Percentiles rank a stretch among this genome's conserved stretches.
These are phyloP conservation scores for Phycomyces blakesleeanus DNA, from an alignment of 192 early-diverging fungal genomes.

Conservation along the genomic window DNA sequence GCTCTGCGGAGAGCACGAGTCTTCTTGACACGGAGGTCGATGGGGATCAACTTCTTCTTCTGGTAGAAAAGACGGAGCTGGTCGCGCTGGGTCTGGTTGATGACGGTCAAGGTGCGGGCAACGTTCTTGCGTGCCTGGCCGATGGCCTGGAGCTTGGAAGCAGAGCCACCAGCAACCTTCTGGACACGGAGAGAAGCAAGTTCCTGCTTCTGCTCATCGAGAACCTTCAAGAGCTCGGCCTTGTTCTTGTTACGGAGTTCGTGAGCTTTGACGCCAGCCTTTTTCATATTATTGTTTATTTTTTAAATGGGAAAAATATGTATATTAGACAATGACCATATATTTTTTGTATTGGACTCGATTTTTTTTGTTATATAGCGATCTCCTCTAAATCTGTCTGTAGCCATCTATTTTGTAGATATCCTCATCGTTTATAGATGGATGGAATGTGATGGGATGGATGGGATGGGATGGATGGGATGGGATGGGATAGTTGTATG, in stretches of 20 bases:
- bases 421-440: no score
- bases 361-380: no score
- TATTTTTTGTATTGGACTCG: no score
- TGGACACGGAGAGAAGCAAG: slow-evolving; percentile 91
- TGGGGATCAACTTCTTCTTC: slow-evolving; percentile 92
- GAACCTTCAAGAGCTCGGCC: slow-evolving; percentile 85
- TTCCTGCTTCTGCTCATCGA: slow-evolving; percentile 94
- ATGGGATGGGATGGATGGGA: no score
- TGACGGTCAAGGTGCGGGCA: slow-evolving; percentile 93
- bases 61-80: slow-evolving; percentile 89
- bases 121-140: slow-evolving; percentile 88
- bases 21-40: slow-evolving; percentile 97
- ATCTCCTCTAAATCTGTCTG: no score
- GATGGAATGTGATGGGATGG: no score
- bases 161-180: slow-evolving; percentile 78
- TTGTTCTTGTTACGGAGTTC: slow-evolving; percentile 94
- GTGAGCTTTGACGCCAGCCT: slow-evolving; percentile 88
- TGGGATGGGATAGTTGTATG: no score
- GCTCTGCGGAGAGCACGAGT: slow-evolving; percentile 97
- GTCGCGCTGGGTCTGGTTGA: slow-evolving; percentile 88
- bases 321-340: no score
- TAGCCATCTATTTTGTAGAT: no score
- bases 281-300: background rate
- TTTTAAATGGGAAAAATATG: no score
- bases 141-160: slow-evolving; percentile 77